Evolutionary conservation across 2,329 filamentous ascomycete genomes (phyloP).

Genomic region (Pseudocercospora crystallina): DNA sequence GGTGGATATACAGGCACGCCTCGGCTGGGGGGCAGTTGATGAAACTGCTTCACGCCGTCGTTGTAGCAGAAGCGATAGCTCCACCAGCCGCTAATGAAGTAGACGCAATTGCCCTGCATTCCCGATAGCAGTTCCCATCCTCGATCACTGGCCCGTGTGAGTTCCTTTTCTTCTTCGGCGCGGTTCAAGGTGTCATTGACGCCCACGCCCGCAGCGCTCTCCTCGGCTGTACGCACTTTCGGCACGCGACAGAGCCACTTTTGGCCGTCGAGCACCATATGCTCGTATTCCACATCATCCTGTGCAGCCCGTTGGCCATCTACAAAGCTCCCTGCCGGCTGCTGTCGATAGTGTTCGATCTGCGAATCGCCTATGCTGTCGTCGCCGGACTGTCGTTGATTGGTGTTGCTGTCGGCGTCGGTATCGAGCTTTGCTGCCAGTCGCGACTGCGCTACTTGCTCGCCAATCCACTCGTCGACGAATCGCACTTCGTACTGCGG

Average conservation of each 20-base stretch:
- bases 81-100: conserved; percentile 88
- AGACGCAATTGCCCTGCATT: conserved; percentile 78
- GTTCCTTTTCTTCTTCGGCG: conserved; percentile 76
- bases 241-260: conserved; percentile 86
- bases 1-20: conserved; percentile 69
- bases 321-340: conserved; percentile 6
- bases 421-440: conserved; percentile 39
- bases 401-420: conserved; percentile 5
- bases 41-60: conserved; percentile 83
- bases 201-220: conserved; percentile 1
- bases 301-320: conserved; percentile 15
- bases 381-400: conserved; percentile 1
- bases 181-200: conserved; percentile 34
- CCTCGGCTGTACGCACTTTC: conserved; percentile 56
- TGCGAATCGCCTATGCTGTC: conserved; percentile 11
- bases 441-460: conserved; percentile 65
- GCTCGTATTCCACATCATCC: conserved; percentile 58
- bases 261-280: conserved; percentile 68
- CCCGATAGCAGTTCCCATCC: conserved; percentile 78
- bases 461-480: conserved; percentile 65
- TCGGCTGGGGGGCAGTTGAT: conserved; percentile 71
- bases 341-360: conserved; percentile 24
- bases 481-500: conserved; percentile 81
- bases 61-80: conserved; percentile 94
- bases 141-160: conserved; percentile 70